Evolutionary conservation across 257 asterid species (phyloP).

Genomic region (Prunella vulgaris): DNA sequence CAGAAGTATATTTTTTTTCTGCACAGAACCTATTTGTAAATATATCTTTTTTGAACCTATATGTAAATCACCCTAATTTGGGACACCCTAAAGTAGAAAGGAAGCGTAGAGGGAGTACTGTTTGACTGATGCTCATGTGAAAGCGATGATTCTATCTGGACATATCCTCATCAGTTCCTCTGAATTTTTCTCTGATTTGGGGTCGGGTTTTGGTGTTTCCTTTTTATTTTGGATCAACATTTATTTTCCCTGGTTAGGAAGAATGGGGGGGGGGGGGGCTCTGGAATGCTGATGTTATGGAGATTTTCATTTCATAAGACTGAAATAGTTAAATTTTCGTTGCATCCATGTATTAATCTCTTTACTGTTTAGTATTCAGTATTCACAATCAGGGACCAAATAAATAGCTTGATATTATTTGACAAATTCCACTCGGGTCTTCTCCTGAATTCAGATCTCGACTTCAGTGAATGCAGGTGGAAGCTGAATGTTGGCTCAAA

Average conservation of each 20-base stretch:
- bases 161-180: not conserved
- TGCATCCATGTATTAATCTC: not conserved
- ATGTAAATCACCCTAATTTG: too few species aligned
- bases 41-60: too few species aligned
- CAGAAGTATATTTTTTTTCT: too few species aligned
- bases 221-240: not conserved
- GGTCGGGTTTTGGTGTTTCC: not conserved
- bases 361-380: not conserved
- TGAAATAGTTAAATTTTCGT: not conserved
- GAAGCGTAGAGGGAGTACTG: not conserved
- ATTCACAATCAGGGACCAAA: not conserved
- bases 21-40: too few species aligned
- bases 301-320: not conserved
- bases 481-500: constrained; percentile 35
- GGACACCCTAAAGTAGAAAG: not conserved
- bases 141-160: not conserved
- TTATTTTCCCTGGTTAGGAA: not conserved
- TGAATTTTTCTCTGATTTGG: not conserved
- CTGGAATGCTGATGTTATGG: not conserved
- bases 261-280: not conserved
- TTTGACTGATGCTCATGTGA: constrained; percentile 9
- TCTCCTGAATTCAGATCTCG: constrained; percentile 20
- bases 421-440: not conserved
- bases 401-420: not conserved
- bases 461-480: constrained; percentile 68